phyloP scores from a whole-genome alignment of 2,329 filamentous ascomycete genomes.

The Apiospora arundinis region DNA sequence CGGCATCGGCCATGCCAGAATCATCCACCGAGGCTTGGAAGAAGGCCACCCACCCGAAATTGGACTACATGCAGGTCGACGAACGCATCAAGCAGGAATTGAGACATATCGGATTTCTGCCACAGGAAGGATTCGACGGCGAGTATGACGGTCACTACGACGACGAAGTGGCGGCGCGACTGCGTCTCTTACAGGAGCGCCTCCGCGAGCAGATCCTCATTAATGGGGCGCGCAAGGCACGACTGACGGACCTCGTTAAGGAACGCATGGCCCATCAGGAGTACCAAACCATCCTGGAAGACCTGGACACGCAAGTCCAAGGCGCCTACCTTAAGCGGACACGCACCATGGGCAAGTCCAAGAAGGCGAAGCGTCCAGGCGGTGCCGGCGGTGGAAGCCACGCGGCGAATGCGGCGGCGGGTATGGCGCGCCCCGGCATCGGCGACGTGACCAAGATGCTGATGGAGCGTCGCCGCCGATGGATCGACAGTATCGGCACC shows the following conservation, averaged over 20 bases:
- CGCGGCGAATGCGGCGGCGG: slow-evolving; percentile 59
- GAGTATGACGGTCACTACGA: slow-evolving; percentile 92
- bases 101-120: slow-evolving; percentile 86
- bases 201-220: slow-evolving; percentile 83
- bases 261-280: slow-evolving; percentile 97
- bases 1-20: slow-evolving; percentile 82
- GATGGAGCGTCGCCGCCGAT: slow-evolving; percentile 89
- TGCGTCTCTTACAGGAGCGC: slow-evolving; percentile 83
- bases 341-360: slow-evolving; percentile 90
- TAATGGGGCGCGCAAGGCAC: slow-evolving; percentile 89
- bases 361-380: slow-evolving; percentile 83
- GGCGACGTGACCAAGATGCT: slow-evolving; percentile 89
- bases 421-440: slow-evolving; percentile 77
- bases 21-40: slow-evolving; percentile 80
- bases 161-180: slow-evolving; percentile 89
- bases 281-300: slow-evolving; percentile 95
- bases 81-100: slow-evolving; percentile 92
- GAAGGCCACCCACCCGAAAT: slow-evolving; percentile 73
- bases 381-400: slow-evolving; percentile 77
- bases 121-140: slow-evolving; percentile 66
- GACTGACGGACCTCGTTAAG: slow-evolving; percentile 84
- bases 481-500: slow-evolving; percentile 89
- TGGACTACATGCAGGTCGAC: slow-evolving; percentile 87
- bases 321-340: slow-evolving; percentile 95
- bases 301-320: slow-evolving; percentile 93